Evolutionary conservation across 495 filamentous ascomycete genomes (phyloP).

Genomic region (Xylaria nigripes): DNA sequence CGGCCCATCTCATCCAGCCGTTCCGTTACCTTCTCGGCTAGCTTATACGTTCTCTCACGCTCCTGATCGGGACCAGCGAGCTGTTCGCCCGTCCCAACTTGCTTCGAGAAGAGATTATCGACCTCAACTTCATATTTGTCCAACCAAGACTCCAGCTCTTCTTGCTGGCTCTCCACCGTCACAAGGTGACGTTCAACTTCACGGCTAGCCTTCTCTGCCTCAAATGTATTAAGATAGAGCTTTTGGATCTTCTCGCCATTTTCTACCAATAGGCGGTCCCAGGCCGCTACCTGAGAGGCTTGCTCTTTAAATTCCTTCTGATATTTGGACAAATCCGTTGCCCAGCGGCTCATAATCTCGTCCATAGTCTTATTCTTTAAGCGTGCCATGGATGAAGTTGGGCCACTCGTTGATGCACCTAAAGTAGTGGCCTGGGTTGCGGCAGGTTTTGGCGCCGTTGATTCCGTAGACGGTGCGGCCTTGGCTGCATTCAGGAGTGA

Average conservation of each 20-base stretch:
- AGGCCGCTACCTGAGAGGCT: slow-evolving; percentile 74
- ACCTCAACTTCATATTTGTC: slow-evolving; percentile 87
- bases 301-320: slow-evolving; percentile 91
- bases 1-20: slow-evolving; percentile 83
- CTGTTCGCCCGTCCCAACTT: slow-evolving; percentile 54
- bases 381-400: slow-evolving; percentile 71
- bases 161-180: slow-evolving; percentile 83
- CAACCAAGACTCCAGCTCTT: slow-evolving; percentile 74
- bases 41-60: slow-evolving; percentile 84
- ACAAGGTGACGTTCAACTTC: slow-evolving; percentile 87
- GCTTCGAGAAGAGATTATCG: slow-evolving; percentile 70
- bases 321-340: slow-evolving; percentile 86
- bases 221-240: slow-evolving; percentile 76
- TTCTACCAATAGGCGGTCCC: slow-evolving; percentile 86
- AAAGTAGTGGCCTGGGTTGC: slow-evolving; percentile 35
- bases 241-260: slow-evolving; percentile 89
- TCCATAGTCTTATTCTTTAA: slow-evolving; percentile 99
- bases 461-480: slow-evolving; percentile 19
- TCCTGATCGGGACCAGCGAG: slow-evolving; percentile 86
- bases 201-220: slow-evolving; percentile 80
- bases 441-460: slow-evolving; percentile 20
- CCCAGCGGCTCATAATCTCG: slow-evolving; percentile 98
- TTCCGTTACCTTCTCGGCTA: slow-evolving; percentile 84
- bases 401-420: slow-evolving; percentile 67
- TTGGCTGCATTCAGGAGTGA: slow-evolving; percentile 16